A percentile compares a stretch with the other conserved stretches of the same genome.
phyloP scores from a whole-genome alignment of 495 filamentous ascomycete species.

The Xylaria flabelliformis region DNA sequence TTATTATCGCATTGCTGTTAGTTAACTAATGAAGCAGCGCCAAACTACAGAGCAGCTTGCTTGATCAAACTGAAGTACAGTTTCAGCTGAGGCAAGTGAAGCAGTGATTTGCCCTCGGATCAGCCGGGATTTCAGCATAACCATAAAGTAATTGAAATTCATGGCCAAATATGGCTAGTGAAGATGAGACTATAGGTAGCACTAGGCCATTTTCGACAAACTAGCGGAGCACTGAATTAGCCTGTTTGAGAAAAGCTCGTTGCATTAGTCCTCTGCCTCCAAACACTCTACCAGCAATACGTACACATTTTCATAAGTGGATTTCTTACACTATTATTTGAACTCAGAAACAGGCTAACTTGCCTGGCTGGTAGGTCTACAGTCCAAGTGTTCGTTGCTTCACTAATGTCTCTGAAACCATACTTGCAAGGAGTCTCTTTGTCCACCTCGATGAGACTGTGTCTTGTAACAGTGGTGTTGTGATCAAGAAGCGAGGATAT shows the following conservation, averaged over 20 bases:
- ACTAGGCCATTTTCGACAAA: not conserved
- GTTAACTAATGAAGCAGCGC: not conserved
- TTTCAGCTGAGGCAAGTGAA: not conserved
- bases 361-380: no score
- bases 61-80: not conserved
- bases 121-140: not conserved
- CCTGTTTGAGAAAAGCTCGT: not conserved
- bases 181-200: not conserved
- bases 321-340: no score
- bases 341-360: no score
- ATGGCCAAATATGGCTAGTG: not conserved
- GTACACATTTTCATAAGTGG: no score
- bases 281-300: not conserved
- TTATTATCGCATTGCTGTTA: not conserved
- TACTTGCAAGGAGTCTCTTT: no score
- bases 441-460: no score
- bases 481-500: no score
- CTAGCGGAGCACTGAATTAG: not conserved
- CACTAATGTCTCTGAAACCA: no score
- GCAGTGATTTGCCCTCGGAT: not conserved
- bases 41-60: not conserved
- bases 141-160: not conserved
- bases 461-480: no score
- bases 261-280: not conserved
- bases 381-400: no score